Evolutionary conservation across 257 asterid species (phyloP).

Genomic region (Leptodermis oblonga): DNA sequence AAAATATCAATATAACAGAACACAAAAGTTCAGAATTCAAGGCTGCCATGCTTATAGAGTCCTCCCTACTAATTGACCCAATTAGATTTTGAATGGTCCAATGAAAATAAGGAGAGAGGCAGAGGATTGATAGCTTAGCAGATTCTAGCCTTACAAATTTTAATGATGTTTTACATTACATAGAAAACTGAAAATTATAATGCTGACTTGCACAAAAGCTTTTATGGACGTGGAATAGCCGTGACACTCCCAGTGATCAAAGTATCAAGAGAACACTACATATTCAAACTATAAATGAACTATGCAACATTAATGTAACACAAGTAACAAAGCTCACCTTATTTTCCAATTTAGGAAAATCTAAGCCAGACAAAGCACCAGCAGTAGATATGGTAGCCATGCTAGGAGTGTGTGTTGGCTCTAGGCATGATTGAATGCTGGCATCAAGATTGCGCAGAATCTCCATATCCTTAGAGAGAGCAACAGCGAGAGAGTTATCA

Average conservation of each 20-base stretch:
- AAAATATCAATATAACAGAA: background rate
- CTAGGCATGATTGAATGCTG: slow-evolving; percentile 42
- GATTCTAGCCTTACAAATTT: background rate
- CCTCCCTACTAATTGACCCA: background rate
- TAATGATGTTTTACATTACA: background rate
- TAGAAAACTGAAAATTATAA: background rate
- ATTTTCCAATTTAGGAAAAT: slow-evolving; percentile 37
- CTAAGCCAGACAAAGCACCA: slow-evolving; percentile 26
- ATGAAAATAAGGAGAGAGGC: background rate
- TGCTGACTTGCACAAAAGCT: background rate
- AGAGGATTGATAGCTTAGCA: background rate
- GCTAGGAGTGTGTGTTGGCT: slow-evolving; percentile 30
- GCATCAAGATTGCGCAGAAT: slow-evolving; percentile 51
- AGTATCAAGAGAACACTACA: background rate
- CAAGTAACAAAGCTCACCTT: slow-evolving; percentile 40
- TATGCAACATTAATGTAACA: background rate
- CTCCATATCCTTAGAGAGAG: slow-evolving; percentile 67
- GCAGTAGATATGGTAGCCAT: slow-evolving; percentile 30
- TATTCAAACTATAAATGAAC: background rate
- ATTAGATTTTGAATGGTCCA: too few relatives aligned
- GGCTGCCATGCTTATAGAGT: background rate
- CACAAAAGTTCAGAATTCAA: background rate
- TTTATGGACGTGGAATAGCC: too few relatives aligned
- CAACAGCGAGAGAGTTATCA: slow-evolving; percentile 48
- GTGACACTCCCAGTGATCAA: background rate